Percentiles rank a stretch among this genome's conserved stretches.
Conservation (phyloP, 768 basidiomycete species). For the Suillus subaureus region DNA sequence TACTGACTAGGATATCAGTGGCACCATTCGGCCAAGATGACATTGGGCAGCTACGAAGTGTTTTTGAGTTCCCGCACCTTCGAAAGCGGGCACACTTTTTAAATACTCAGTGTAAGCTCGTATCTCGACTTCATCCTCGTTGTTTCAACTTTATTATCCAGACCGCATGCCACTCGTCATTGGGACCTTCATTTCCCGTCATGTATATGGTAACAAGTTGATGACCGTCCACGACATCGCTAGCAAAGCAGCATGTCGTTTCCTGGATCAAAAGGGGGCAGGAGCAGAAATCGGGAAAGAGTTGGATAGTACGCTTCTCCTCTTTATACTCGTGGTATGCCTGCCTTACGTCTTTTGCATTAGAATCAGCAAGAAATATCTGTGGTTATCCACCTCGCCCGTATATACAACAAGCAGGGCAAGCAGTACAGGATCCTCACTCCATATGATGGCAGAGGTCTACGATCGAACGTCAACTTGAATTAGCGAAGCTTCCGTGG, state of each 20-base stretch:
- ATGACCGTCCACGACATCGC: slow-evolving; percentile 52
- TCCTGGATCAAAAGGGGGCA: slow-evolving; percentile 42
- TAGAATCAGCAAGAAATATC: slow-evolving; percentile 64
- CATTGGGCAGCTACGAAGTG: slow-evolving; percentile 61
- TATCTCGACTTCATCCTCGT: background rate
- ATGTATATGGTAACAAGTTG: slow-evolving; percentile 63
- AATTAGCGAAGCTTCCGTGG: slow-evolving; percentile 49
- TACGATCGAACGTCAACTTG: slow-evolving; percentile 57
- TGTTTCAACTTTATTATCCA: slow-evolving; percentile 31
- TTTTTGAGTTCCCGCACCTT: slow-evolving; percentile 74
- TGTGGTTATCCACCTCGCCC: slow-evolving; percentile 55
- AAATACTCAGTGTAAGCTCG: slow-evolving; percentile 68
- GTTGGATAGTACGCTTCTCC: slow-evolving; percentile 26
- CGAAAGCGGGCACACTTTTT: slow-evolving; percentile 51
- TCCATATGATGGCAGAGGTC: slow-evolving; percentile 77
- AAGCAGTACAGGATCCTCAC: slow-evolving; percentile 69
- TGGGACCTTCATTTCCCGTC: slow-evolving; percentile 66
- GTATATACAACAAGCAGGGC: slow-evolving; percentile 45
- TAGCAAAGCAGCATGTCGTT: slow-evolving; percentile 34
- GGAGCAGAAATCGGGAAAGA: slow-evolving; percentile 30
- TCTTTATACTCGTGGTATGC: background rate
- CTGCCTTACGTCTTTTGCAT: background rate
- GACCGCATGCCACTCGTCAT: slow-evolving; percentile 84
- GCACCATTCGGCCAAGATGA: slow-evolving; percentile 80
- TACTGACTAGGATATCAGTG: slow-evolving; percentile 44